Evolutionary conservation across 768 basidiomycete genomes (phyloP), one percentile per base, ranked within the genome.

Genomic region (Serendipita sp.): DNA sequence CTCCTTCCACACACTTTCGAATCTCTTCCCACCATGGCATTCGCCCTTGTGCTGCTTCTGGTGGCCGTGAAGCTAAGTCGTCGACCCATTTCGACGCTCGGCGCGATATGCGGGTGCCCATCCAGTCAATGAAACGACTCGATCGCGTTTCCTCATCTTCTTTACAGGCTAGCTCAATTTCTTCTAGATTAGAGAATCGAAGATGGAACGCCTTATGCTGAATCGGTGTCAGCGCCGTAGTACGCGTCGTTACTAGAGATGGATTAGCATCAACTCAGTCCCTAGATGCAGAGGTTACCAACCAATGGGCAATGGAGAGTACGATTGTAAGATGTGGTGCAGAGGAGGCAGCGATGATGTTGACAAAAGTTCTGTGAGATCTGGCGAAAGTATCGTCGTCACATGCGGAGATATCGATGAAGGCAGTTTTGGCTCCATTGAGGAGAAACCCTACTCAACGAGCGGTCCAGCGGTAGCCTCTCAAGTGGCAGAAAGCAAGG

Each of bases 11-110:
- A 72, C 90, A 92, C 10, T 82, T 78, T 68, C 79, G 77, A 44
- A 92, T 77, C 71, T 92, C 90, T 67, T 89, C 86, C 90, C 90
- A 92, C 90, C 90, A 92, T 0, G 88, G 89, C 8, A 87, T 83
- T 60, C 80, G 75, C 48, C 75, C 63, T 31, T 68, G 66, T 65
- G 70, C 71, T 23, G 65, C 52, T 16, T 65, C 63, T 69, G 68
- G 62, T 68, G 69, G 46, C 70, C 69, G 29, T 67, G 40, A 40
- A 5, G 40, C 40, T 5, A 40, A 5, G 40, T 40, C 40, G 6
- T 40, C 40, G 34, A 88, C 78, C 90, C 90, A 92, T 70, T 78
- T 80, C 5, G 78, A 73, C 65, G 83, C 84, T 64, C 82, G 78
- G 66, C 77, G 78, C 45, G 76, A 74, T 63, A 91, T 83, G 55